Evolutionary conservation across 2,329 filamentous ascomycete species (phyloP).

Genomic region (Plectosphaerella sp.): DNA sequence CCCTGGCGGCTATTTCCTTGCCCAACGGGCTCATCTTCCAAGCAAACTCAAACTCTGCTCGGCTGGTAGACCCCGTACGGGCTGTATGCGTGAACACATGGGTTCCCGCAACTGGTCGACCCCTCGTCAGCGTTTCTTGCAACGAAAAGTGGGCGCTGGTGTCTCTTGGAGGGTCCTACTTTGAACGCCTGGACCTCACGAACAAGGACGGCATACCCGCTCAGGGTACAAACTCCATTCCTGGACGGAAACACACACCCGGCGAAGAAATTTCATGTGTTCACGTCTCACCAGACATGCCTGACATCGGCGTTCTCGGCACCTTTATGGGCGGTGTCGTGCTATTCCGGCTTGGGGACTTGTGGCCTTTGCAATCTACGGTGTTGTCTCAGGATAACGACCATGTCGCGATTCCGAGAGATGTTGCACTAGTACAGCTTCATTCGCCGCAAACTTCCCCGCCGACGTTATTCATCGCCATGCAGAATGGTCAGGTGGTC

Average conservation of each 20-base stretch:
- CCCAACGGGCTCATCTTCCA: slow-evolving; percentile 9
- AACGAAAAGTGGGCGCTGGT: slow-evolving; percentile 68
- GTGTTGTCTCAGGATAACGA: slow-evolving; percentile 56
- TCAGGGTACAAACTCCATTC: slow-evolving; percentile 55
- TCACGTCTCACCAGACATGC: slow-evolving; percentile 62
- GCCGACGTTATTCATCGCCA: slow-evolving; percentile 79
- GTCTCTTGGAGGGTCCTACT: slow-evolving; percentile 67
- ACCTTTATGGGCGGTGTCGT: slow-evolving; percentile 85
- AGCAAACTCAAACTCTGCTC: slow-evolving; percentile 5
- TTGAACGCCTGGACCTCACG: slow-evolving; percentile 64
- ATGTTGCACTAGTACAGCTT: slow-evolving; percentile 74
- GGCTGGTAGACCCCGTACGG: slow-evolving; percentile 9
- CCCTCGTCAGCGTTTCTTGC: slow-evolving; percentile 74
- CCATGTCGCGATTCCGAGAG: slow-evolving; percentile 74
- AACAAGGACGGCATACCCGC: slow-evolving; percentile 42
- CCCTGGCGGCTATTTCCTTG: slow-evolving; percentile 64
- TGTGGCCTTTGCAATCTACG: slow-evolving; percentile 64
- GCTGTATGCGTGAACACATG: slow-evolving; percentile 11
- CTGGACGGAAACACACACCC: slow-evolving; percentile 33
- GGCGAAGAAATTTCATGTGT: slow-evolving; percentile 79
- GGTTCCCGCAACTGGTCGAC: slow-evolving; percentile 30
- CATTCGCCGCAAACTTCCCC: slow-evolving; percentile 53
- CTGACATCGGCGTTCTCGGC: slow-evolving; percentile 70
- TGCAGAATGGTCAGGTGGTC: slow-evolving; percentile 88
- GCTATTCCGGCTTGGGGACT: slow-evolving; percentile 62